Evolutionary conservation across 179 eudicot genomes (phyloP).

Genomic region (Drosera spatulata): DNA sequence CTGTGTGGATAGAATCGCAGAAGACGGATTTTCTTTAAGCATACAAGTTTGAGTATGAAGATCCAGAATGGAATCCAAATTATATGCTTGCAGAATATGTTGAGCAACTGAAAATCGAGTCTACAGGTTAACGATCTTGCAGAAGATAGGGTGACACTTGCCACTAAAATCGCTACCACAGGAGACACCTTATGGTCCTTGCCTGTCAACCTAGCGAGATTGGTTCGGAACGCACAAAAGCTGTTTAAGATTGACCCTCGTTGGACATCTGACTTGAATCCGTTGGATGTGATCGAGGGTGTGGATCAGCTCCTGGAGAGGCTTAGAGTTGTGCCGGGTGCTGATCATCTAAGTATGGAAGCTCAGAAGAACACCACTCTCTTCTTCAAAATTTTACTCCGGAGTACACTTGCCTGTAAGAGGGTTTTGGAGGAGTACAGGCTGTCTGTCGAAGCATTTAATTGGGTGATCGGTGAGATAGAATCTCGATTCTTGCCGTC

Average conservation of each 20-base stretch:
- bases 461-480: constrained; percentile 97
- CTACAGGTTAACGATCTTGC: constrained; percentile 91
- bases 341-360: constrained; percentile 84
- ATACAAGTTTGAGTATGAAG: constrained; percentile 70
- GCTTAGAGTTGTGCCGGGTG: constrained; percentile 93
- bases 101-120: constrained; percentile 71
- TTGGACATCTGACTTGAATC: constrained; percentile 86
- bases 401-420: constrained; percentile 90
- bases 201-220: constrained; percentile 90
- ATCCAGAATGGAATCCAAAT: constrained; percentile 82
- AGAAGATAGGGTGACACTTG: constrained; percentile 78
- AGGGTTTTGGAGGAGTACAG: constrained; percentile 87
- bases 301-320: constrained; percentile 98
- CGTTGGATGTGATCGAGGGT: constrained; percentile 95
- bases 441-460: constrained; percentile 92
- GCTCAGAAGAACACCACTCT: constrained; percentile 96
- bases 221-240: constrained; percentile 89
- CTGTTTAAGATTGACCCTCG: constrained; percentile 81
- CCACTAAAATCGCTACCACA: constrained; percentile 85
- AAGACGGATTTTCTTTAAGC: constrained; percentile 47
- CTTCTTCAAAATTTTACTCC: constrained; percentile 85
- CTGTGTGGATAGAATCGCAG: constrained; percentile 98
- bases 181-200: constrained; percentile 92
- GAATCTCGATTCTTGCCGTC: constrained; percentile 94
- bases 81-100: constrained; percentile 85